Evolutionary conservation across 2,329 filamentous ascomycete genomes (phyloP).

Genomic region (Fusarium sp.): DNA sequence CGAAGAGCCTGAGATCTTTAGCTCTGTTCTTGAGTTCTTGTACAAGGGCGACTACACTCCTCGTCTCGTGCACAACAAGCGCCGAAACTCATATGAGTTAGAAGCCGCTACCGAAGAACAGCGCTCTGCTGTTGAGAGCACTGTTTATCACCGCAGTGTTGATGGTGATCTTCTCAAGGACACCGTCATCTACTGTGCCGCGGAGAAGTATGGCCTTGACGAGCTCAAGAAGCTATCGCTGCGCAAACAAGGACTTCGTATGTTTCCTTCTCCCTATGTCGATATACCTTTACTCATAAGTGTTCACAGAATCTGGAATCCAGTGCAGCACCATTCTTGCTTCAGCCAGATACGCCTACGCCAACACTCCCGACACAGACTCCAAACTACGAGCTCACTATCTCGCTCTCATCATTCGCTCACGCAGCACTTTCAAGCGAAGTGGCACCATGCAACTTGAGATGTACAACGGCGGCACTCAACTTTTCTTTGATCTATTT

Average conservation of each 20-base stretch:
- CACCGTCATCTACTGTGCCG: conserved; percentile 90
- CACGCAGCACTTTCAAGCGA: conserved; percentile 87
- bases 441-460: conserved; percentile 96
- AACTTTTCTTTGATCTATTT: conserved; percentile 93
- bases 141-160: conserved; percentile 73
- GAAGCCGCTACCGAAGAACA: conserved; percentile 67
- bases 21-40: conserved; percentile 87
- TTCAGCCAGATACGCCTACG: conserved; percentile 90
- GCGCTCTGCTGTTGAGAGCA: conserved; percentile 66
- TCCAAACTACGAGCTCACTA: conserved; percentile 93
- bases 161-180: conserved; percentile 83
- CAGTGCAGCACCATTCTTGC: conserved; percentile 86
- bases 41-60: conserved; percentile 96
- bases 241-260: conserved; percentile 87
- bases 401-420: conserved; percentile 90
- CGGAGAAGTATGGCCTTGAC: conserved; percentile 83
- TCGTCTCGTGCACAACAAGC: conserved; percentile 83
- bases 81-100: conserved; percentile 82
- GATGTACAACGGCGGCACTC: conserved; percentile 85
- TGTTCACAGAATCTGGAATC: conserved; percentile 73
- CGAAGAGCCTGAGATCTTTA: conserved; percentile 91
- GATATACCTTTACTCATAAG: conserved; percentile 3
- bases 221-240: conserved; percentile 87
- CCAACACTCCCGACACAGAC: conserved; percentile 87
- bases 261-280: conserved; percentile 46